Base-by-base conservation (phyloP, 2,329 filamentous ascomycete genomes). In the Metarhizium anisopliae region DNA sequence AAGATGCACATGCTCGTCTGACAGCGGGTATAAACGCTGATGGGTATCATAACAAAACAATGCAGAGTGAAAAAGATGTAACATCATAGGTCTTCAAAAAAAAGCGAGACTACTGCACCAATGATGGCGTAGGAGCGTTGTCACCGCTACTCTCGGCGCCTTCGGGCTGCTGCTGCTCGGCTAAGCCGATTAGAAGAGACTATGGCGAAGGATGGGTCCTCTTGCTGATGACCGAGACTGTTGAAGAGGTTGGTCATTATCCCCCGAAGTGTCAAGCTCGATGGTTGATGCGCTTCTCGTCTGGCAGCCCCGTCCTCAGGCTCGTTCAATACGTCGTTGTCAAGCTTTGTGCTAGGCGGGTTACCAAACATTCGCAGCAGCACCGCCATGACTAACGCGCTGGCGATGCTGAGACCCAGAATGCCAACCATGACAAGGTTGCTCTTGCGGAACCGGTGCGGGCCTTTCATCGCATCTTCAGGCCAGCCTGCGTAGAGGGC, bases 351-450 rank as follows among this genome's bases (percentile, higher is more conserved):
- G 64, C 73, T 78, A 1, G 76, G 76, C 43, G 75, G 66, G 61
- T 82, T 82, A 20, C 81, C 83, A 56, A 83, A 72, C 35, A 79
- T 68, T 66, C 66, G 85, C 45, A 95, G 71, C 56, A 90, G 70
- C 18, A 84, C 64, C 52, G 83, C 82, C 86, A 94, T 92, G 56
- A 77, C 66, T 25, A 85, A 73, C 47, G 86, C 86, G 63, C 86
- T 87, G 4, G 86, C 60, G 52, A 95, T 92, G 71, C 90, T 95
- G 52, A 85, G 74, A 59, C 82, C 83, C 20, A 96, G 72, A 55
- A 96, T 96, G 2, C 86, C 91, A 57, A 95, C 84, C 90, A 96
- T 95, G 62, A 86, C 83, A 61, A 92, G 74, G 70, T 95, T 96
- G 72, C 90, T 95, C 68, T 85, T 86, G 59, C 88, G 85, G 72